These are phyloP conservation scores for Boletus rex-veris DNA, from an alignment of 768 basidiomycete species.

Conservation along the genomic window DNA sequence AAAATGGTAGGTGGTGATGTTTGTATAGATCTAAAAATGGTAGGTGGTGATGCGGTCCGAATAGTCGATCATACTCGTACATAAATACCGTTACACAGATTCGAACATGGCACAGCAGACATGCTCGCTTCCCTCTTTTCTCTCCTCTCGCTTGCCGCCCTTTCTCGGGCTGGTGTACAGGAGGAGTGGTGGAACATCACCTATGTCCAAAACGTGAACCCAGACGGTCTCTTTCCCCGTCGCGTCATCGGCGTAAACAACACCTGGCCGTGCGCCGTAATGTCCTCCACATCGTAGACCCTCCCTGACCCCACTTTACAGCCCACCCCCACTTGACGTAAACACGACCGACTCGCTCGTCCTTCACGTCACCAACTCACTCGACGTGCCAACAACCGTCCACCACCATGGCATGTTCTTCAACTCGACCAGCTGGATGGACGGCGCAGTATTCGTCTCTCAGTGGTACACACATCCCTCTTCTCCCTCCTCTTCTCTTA, in stretches of 20 bases:
- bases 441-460: slow-evolving; percentile 78
- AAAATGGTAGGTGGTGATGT: too few species aligned
- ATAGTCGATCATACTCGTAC: too few species aligned
- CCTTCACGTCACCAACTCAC: slow-evolving; percentile 72
- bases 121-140: neutral
- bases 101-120: too few species aligned
- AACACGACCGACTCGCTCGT: slow-evolving; percentile 67
- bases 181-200: slow-evolving; percentile 92
- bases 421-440: slow-evolving; percentile 82
- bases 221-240: slow-evolving; percentile 76
- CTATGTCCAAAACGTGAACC: slow-evolving; percentile 74
- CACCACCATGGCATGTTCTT: slow-evolving; percentile 98
- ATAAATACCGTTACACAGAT: too few species aligned
- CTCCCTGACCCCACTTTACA: slow-evolving; percentile 26
- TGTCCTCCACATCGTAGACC: neutral
- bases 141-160: neutral
- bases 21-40: too few species aligned
- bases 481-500: neutral
- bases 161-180: slow-evolving; percentile 51
- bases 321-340: slow-evolving; percentile 80
- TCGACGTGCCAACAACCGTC: slow-evolving; percentile 64
- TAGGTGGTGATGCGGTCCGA: neutral
- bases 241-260: slow-evolving; percentile 85
- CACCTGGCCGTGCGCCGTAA: slow-evolving; percentile 83
- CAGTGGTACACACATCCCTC: slow-evolving; percentile 59